Evolutionary conservation across 2,329 filamentous ascomycete genomes (phyloP).

Genomic region (Aspergillus viridinutans): DNA sequence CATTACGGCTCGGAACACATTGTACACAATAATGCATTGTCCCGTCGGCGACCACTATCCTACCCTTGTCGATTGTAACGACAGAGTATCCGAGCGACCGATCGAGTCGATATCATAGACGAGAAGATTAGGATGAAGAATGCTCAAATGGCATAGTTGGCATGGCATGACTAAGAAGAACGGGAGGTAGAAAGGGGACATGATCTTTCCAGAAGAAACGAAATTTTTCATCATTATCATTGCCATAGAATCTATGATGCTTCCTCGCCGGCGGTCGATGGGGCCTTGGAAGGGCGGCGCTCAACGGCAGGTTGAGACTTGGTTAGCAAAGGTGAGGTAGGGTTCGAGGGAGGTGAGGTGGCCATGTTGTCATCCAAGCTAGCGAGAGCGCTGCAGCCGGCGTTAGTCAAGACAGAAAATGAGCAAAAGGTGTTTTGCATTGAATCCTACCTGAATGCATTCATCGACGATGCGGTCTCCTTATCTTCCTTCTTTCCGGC

Average conservation of each 20-base stretch:
- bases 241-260: constrained; percentile 38
- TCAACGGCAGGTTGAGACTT: constrained; percentile 45
- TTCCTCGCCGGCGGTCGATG: constrained; percentile 39
- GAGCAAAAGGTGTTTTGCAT: background rate
- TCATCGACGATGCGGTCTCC: constrained; percentile 66
- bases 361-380: constrained; percentile 46
- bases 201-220: constrained; percentile 33
- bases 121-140: constrained; percentile 18
- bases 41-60: background rate
- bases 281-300: constrained; percentile 41
- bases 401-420: constrained; percentile 8
- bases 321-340: constrained; percentile 43
- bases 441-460: constrained; percentile 82
- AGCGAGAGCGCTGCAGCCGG: constrained; percentile 42
- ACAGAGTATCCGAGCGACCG: constrained; percentile 6
- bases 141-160: constrained; percentile 14
- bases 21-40: constrained; percentile 18
- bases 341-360: constrained; percentile 47
- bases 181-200: constrained; percentile 12
- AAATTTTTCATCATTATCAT: constrained; percentile 36
- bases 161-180: constrained; percentile 14
- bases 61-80: background rate
- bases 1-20: constrained; percentile 12
- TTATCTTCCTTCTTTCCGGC: constrained; percentile 59
- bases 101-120: constrained; percentile 17